phyloP scores from a whole-genome alignment of 345 rosid genomes.

The Syzygium aromaticum region DNA sequence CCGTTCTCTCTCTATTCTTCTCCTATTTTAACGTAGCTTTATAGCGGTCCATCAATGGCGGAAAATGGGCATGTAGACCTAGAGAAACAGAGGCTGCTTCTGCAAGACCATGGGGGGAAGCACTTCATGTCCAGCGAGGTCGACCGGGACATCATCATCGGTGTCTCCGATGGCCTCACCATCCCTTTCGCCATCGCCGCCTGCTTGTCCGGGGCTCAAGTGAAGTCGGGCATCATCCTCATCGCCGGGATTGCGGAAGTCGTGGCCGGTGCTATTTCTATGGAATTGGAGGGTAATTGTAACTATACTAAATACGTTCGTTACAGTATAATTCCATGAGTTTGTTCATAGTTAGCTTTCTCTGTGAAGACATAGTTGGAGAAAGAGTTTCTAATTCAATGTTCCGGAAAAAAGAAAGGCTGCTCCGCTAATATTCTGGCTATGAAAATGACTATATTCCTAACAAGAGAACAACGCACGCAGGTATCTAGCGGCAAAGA shows the following conservation, averaged over 20 bases:
- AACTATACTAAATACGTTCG: not conserved
- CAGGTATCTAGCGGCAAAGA: constrained; percentile 89
- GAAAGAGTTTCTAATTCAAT: not conserved
- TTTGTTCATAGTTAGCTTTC: not conserved
- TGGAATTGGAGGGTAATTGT: constrained; percentile 88
- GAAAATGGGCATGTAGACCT: constrained; percentile 4
- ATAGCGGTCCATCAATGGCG: not conserved
- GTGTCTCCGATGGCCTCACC: constrained; percentile 93
- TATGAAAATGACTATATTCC: not conserved
- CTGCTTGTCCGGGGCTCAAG: constrained; percentile 89
- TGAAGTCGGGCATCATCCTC: constrained; percentile 73
- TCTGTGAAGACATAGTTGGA: not conserved
- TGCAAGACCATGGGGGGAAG: constrained; percentile 62
- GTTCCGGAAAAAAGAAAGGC: no score
- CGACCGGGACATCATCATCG: constrained; percentile 91
- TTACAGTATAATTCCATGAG: not conserved
- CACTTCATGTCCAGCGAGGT: constrained; percentile 92
- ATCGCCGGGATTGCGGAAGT: constrained; percentile 93
- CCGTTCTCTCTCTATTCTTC: not conserved
- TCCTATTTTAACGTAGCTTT: not conserved
- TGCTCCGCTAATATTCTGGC: not conserved
- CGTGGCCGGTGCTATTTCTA: constrained; percentile 91
- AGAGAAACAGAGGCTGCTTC: constrained; percentile 33
- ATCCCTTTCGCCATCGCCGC: constrained; percentile 98
- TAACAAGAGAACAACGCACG: not conserved